phyloP scores from a whole-genome alignment of 352 stramenopile species.

The Phytophthora citricola region DNA sequence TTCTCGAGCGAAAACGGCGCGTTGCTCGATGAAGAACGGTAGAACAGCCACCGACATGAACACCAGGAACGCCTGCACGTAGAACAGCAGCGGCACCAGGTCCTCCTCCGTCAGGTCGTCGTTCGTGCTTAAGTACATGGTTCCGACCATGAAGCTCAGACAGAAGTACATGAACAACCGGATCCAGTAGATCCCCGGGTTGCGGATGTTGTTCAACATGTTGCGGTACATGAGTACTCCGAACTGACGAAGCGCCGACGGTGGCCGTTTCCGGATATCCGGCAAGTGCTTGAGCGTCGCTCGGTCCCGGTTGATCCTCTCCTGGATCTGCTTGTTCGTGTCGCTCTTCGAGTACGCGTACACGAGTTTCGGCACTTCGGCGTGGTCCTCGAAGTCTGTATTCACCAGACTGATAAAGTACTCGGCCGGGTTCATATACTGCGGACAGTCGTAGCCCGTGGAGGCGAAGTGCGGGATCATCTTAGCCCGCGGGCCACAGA shows the following conservation, averaged over 20 bases:
- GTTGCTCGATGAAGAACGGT: conserved; percentile 88
- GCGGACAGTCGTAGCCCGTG: conserved; percentile 43
- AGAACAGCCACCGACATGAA: conserved; percentile 91
- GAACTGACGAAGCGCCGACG: conserved; percentile 52
- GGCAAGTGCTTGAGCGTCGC: conserved; percentile 28
- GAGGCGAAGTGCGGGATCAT: conserved; percentile 10
- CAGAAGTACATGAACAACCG: conserved; percentile 16
- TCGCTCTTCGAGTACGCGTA: conserved; percentile 27
- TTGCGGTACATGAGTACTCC: conserved; percentile 59
- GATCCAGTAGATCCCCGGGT: conserved; percentile 75
- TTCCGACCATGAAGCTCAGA: conserved; percentile 74
- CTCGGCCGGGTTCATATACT: conserved; percentile 17
- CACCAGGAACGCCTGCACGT: conserved; percentile 87
- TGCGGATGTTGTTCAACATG: conserved; percentile 67
- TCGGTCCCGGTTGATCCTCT: conserved; percentile 22
- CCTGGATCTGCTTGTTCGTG: conserved; percentile 29
- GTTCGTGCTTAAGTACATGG: conserved; percentile 72
- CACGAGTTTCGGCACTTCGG: conserved; percentile 34
- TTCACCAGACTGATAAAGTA: too few species aligned
- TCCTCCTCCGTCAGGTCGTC: conserved; percentile 48
- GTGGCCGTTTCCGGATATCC: conserved; percentile 18
- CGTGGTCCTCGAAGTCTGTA: conserved; percentile 20
- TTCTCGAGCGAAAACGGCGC: conserved; percentile 30
- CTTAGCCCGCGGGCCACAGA: conserved; percentile 63
- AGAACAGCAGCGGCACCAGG: conserved; percentile 75